Percentiles rank a stretch among this genome's conserved stretches.
These are phyloP conservation scores for Fusarium anguioides DNA, from an alignment of 2,329 filamentous ascomycete genomes.

Conservation along the genomic window DNA sequence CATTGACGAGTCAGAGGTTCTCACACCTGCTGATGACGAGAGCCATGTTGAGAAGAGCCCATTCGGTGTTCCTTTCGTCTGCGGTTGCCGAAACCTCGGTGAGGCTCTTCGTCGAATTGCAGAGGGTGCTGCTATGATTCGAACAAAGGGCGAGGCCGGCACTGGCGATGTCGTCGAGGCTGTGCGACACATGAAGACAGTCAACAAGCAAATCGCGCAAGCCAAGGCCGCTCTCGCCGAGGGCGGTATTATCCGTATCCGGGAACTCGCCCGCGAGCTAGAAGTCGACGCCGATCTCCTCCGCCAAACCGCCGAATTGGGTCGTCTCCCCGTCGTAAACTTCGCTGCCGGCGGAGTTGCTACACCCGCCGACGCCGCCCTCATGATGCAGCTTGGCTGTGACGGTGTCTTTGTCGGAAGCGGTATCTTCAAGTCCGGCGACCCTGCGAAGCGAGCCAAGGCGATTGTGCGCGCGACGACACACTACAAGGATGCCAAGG, in stretches of 20 bases:
- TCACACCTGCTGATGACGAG: constrained; percentile 90
- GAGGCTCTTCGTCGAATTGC: constrained; percentile 91
- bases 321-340: constrained; percentile 93
- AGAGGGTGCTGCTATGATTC: constrained; percentile 98
- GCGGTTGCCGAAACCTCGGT: constrained; percentile 92
- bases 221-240: constrained; percentile 78
- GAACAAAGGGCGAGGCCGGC: constrained; percentile 97
- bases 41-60: constrained; percentile 91
- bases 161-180: constrained; percentile 98
- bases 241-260: constrained; percentile 64
- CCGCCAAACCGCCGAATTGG: constrained; percentile 86
- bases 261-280: constrained; percentile 83
- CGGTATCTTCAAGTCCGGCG: constrained; percentile 96
- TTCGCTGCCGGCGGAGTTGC: constrained; percentile 99
- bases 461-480: constrained; percentile 96
- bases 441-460: constrained; percentile 88
- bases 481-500: constrained; percentile 85
- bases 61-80: constrained; percentile 92
- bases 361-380: constrained; percentile 94
- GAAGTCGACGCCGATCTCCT: constrained; percentile 82
- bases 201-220: constrained; percentile 82
- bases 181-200: constrained; percentile 93
- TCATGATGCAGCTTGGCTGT: constrained; percentile 98
- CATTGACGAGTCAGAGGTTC: constrained; percentile 97
- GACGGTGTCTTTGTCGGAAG: constrained; percentile 97